A percentile compares a stretch with the other conserved stretches of the same genome.
Evolutionary conservation across 1,139 yeast species (phyloP).

Genomic region (Debaryomycetaceae sp.): DNA sequence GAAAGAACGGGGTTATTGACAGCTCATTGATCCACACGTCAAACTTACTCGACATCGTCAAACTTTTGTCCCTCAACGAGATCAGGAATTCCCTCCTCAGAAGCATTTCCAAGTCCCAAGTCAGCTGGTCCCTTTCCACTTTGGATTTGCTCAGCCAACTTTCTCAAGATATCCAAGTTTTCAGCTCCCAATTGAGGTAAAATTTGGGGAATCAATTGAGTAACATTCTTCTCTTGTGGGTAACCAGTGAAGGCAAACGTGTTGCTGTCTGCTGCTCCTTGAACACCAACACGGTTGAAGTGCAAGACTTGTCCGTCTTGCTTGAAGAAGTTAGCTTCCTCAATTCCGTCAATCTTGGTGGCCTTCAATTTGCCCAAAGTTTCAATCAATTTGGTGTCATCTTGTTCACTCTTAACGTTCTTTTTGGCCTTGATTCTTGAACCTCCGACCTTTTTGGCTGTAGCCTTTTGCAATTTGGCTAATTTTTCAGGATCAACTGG

Average conservation of each 20-base stretch:
- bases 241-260: slow-evolving; percentile 94
- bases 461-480: slow-evolving; percentile 76
- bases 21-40: neutral
- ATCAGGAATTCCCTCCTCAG: slow-evolving; percentile 83
- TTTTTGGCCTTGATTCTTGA: slow-evolving; percentile 82
- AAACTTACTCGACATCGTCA: slow-evolving; percentile 70
- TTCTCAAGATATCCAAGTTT: slow-evolving; percentile 84
- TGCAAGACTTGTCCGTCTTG: slow-evolving; percentile 96
- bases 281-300: slow-evolving; percentile 93
- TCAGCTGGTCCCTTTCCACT: slow-evolving; percentile 51
- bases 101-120: slow-evolving; percentile 50
- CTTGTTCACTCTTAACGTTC: slow-evolving; percentile 64
- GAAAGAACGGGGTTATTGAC: neutral
- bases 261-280: slow-evolving; percentile 88
- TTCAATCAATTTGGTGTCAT: slow-evolving; percentile 87
- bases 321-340: slow-evolving; percentile 96
- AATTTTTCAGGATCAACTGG: slow-evolving; percentile 86
- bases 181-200: slow-evolving; percentile 97
- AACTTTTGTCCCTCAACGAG: slow-evolving; percentile 94
- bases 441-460: slow-evolving; percentile 83
- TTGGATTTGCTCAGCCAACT: slow-evolving; percentile 88
- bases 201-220: slow-evolving; percentile 92
- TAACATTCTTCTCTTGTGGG: slow-evolving; percentile 89
- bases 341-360: slow-evolving; percentile 83
- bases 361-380: slow-evolving; percentile 88